Evolutionary conservation across 257 asterid genomes (phyloP), one percentile per base, ranked within the genome.

Genomic region (Buddleja alternifolia): DNA sequence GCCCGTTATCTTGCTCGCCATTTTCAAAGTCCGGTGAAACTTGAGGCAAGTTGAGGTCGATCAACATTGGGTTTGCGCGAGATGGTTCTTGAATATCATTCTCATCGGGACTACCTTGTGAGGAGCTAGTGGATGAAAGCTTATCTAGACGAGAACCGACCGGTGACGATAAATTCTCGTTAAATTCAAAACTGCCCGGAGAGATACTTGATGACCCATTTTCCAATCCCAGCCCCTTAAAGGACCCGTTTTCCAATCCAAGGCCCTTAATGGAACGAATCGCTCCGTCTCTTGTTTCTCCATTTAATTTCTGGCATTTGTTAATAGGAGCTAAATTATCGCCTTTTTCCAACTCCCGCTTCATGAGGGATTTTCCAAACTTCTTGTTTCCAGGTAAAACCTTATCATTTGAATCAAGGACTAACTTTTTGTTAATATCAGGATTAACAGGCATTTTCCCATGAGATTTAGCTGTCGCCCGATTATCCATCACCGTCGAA

Each of bases 31-130:
- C 89, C 7, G 67, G 59, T 37, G 83, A 44, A 40, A 69, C 70
- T 37, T 71, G 90, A 60, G 88, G 90, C 52, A 80, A 39, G 74
- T 90, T 87, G 29, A 90, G 84, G 72, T 90, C 95, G 23, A 90
- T 82, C 81, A 78, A 63, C 32, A 72, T 12, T 79, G 58, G 76
- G 17, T n/a, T n/a, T n/a, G n/a, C n/a, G 73, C 56, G 17, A 59
- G 84, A 61, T 73, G 68, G 58, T 59, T 72, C 60, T 66, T 23
- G 80, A 32, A 10, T 44, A 41, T 59, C 47, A 61, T 20, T 82
- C 68, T 66, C 87, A 20, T 66, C 44, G 14, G 83, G 85, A 56
- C 91, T 82, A 47, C 77, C 82, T 60, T 73, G 80, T 14, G 84
- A 76, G 17, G 89, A 82, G 80, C 72, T 79, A 34, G 80, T 80